Percentiles rank a stretch among this genome's conserved stretches.
Conservation (phyloP, 2,329 filamentous ascomycete species). For the Verticillium nubilum region DNA sequence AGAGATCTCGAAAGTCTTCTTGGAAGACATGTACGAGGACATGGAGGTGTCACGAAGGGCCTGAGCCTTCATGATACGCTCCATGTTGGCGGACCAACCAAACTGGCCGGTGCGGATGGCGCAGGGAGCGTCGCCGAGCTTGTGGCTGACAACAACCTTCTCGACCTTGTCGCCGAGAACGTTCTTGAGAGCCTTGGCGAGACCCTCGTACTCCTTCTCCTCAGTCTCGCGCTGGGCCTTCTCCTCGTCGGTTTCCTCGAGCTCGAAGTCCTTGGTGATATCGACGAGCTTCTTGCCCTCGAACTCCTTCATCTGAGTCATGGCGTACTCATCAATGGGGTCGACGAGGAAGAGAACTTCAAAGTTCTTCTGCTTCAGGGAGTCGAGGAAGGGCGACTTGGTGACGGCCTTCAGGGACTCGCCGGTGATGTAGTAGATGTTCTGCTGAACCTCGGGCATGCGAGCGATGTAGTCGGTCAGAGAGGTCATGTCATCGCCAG, state of each 20-base stretch:
- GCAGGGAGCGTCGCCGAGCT: slow-evolving; percentile 89
- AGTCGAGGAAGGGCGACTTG: slow-evolving; percentile 98
- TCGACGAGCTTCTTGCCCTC: slow-evolving; percentile 99
- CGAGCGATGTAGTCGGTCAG: slow-evolving; percentile 96
- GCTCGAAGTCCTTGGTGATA: slow-evolving; percentile 99
- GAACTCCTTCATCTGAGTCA: slow-evolving; percentile 99
- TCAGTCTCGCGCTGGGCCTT: slow-evolving; percentile 91
- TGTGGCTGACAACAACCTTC: slow-evolving; percentile 99
- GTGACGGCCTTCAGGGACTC: slow-evolving; percentile 97
- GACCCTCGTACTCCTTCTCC: slow-evolving; percentile 95
- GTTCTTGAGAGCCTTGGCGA: slow-evolving; percentile 98
- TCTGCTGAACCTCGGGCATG: slow-evolving; percentile 99
- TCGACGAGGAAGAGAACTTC: slow-evolving; percentile 99
- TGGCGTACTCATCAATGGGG: slow-evolving; percentile 98
- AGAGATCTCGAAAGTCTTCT: slow-evolving; percentile 99
- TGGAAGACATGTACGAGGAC: slow-evolving; percentile 99
- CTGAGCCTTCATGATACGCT: slow-evolving; percentile 99
- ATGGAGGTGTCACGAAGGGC: slow-evolving; percentile 99
- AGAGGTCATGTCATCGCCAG: slow-evolving; percentile 90
- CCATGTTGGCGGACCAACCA: slow-evolving; percentile 99
- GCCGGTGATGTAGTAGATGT: slow-evolving; percentile 99
- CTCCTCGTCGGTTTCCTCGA: slow-evolving; percentile 99
- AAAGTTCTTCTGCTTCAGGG: slow-evolving; percentile 98
- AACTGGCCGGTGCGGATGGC: slow-evolving; percentile 99
- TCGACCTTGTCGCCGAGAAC: slow-evolving; percentile 98